Evolutionary conservation across 768 basidiomycete species (phyloP), one percentile per base, ranked within the genome.

Genomic region (Steccherinum ochraceum): DNA sequence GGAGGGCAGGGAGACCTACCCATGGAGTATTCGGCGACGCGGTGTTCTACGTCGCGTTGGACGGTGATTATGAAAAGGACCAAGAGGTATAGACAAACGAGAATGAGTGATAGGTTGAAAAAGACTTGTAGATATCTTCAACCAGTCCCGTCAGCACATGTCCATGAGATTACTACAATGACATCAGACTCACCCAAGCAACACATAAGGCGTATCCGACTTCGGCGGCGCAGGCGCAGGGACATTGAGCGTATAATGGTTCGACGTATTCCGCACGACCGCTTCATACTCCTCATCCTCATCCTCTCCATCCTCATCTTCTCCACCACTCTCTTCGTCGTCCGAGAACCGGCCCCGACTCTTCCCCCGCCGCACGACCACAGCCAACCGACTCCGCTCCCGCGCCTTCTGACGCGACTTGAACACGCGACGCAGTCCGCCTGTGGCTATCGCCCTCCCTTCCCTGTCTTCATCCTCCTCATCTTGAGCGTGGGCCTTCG

Each of bases 31-130:
- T 93, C 92, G 10, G 82, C 76, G 56, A 96, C 84, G 24, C 89
- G 83, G 35, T 91, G 83, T 56, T 86, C 81, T 20, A 99, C 93
- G 63, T 99, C 95, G 48, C 81, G 78, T 59, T 92, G 88, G 26
- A 99, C 84, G 7, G 93, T 93, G 52, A 89, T 71, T 61, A 98
- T 84, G 69, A 94, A 93, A 63, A 88, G 84, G 44, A 93, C 69
- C 42, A 86, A 72, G 52, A 97, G 75, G 64, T 93, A 96, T 55
- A 99, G 70, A 61, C 90, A 87, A 45, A 94, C 72, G 39, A 89
- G 59, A 45, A 93, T 81, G 30, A 97, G 78, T 4, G 88, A 84
- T 20, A 89, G 70, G 67, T 97, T 96, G 73, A 96, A 96, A 68
- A 89, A 82, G 69, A 98, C 91, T 64, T 98, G 95, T 19, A 95